A percentile compares a stretch with the other conserved stretches of the same genome.
Evolutionary conservation across 805 yeast species (phyloP).

Genomic region (Metschnikowia henanensis): DNA sequence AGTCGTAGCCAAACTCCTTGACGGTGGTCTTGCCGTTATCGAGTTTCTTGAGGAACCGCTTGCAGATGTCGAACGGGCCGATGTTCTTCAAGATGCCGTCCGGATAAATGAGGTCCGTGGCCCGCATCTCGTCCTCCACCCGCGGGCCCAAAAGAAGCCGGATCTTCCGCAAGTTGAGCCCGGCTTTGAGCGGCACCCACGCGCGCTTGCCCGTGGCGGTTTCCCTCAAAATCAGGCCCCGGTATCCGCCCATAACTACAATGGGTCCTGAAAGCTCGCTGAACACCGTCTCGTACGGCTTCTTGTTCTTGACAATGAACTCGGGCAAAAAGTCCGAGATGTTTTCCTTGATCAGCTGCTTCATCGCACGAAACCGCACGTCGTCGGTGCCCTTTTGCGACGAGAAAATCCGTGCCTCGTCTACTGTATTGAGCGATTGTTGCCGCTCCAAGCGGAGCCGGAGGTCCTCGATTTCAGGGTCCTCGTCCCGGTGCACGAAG

Average conservation of each 20-base stretch:
- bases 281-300: conserved; percentile 45
- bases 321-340: conserved; percentile 42
- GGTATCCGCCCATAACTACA: conserved; percentile 81
- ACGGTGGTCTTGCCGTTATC: conserved; percentile 60
- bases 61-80: conserved; percentile 84
- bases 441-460: conserved; percentile 48
- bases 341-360: conserved; percentile 56
- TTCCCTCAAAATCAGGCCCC: conserved; percentile 80
- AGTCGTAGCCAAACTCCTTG: conserved; percentile 86
- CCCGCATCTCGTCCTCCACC: conserved; percentile 64
- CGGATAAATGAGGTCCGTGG: conserved; percentile 55
- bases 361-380: conserved; percentile 68
- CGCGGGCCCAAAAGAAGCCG: conserved; percentile 72
- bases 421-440: conserved; percentile 57
- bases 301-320: conserved; percentile 28
- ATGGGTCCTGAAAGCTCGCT: conserved; percentile 73
- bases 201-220: conserved; percentile 59
- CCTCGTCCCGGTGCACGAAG: conserved; percentile 15
- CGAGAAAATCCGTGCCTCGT: conserved; percentile 60
- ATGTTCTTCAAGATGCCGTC: conserved; percentile 78
- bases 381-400: conserved; percentile 60
- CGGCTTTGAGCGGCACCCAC: conserved; percentile 90
- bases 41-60: conserved; percentile 56
- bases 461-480: conserved; percentile 28
- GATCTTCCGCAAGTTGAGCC: conserved; percentile 69